Evolutionary conservation across 768 basidiomycete genomes (phyloP).

Genomic region (Asterophora lycoperdoides): DNA sequence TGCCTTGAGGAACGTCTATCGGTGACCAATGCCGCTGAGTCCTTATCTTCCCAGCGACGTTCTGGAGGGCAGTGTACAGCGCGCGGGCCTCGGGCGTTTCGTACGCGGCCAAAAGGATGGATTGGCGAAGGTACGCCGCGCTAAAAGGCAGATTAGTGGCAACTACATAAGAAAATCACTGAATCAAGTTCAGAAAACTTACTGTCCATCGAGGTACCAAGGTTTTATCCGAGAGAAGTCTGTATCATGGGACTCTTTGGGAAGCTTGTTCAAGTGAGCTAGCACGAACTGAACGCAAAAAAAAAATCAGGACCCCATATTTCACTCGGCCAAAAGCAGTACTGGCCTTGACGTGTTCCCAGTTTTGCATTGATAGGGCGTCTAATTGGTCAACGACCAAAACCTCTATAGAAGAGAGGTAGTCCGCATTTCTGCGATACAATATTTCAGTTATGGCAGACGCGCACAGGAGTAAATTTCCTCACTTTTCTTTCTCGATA

Average conservation of each 20-base stretch:
- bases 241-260: slow-evolving; percentile 88
- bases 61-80: slow-evolving; percentile 70
- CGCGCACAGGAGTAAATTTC: slow-evolving; percentile 5
- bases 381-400: slow-evolving; percentile 91
- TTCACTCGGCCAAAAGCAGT: neutral
- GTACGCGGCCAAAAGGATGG: slow-evolving; percentile 80
- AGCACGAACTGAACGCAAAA: slow-evolving; percentile 67
- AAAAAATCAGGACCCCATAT: neutral
- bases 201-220: slow-evolving; percentile 97
- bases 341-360: slow-evolving; percentile 92
- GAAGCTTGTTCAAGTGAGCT: slow-evolving; percentile 79
- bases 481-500: slow-evolving; percentile 92
- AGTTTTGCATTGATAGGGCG: slow-evolving; percentile 95
- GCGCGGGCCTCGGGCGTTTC: slow-evolving; percentile 87
- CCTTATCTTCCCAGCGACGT: slow-evolving; percentile 80
- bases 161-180: neutral
- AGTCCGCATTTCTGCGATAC: slow-evolving; percentile 68
- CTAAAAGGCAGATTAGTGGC: slow-evolving; percentile 34
- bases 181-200: slow-evolving; percentile 31
- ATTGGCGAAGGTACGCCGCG: slow-evolving; percentile 83
- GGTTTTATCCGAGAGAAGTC: slow-evolving; percentile 98
- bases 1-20: slow-evolving; percentile 74
- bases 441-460: neutral
- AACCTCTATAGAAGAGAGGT: slow-evolving; percentile 90
- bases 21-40: slow-evolving; percentile 68